Evolutionary conservation across 345 rosid species (phyloP), one percentile per base, ranked within the genome.

Genomic region (Syzygium aqueum): DNA sequence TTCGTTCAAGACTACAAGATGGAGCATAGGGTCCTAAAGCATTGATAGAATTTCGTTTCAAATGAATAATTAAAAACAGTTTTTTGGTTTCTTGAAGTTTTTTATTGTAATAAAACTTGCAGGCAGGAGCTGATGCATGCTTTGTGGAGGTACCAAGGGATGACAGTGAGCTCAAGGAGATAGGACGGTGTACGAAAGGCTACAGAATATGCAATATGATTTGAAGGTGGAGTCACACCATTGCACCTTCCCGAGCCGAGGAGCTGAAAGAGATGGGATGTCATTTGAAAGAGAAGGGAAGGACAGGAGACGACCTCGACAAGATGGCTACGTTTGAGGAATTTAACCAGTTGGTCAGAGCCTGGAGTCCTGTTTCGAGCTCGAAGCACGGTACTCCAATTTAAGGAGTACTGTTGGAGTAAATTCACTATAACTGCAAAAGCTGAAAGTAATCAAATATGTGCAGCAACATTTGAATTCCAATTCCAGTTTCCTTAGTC

Each of bases 51-150:
- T 54, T 54, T 19, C 10, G 57, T 54, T 21, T 54, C 25, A 21
- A 54, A 21, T 19, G 57, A 54, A 54, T 54, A 19, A 54, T 21
- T 54, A 4, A 8, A 54, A 19, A 54, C 11, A 19, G 5, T 21
- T 54, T 54, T 21, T 54, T 54, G 57, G 25, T 54, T 54, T 54
- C 25, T 21, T 54, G 22, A 22, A 7, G 25, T 54, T 54, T 1
- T 8, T 50, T 49, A n/a, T 22, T 83, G 52, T 85, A 3, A 23
- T 85, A 10, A 5, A 59, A 22, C 59, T 27, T 85, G 89, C 85
- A 88, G 94, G 94, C 95, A 1, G 91, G 93, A 86, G 93, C 94
- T 77, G 93, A 91, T 92, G 93, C 93, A 33, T 90, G 90, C 40
- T 93, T 93, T 89, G 94, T 91, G 50, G 95, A 92, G 85, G 94